phyloP scores from a whole-genome alignment of 1,284 basidiomycete species.

The Ganoderma leucocontextum region DNA sequence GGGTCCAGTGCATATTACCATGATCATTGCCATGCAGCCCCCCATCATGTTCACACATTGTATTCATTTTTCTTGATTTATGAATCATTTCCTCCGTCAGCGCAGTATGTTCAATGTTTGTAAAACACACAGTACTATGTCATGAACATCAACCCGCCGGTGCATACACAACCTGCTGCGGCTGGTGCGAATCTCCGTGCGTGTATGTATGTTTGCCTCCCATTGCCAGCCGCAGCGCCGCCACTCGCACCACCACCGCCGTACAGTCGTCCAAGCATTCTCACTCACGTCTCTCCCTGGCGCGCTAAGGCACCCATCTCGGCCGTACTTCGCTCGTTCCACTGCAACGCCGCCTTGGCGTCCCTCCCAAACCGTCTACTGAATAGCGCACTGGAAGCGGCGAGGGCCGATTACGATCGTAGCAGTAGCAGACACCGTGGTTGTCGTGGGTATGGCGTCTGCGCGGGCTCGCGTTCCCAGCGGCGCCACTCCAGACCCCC shows the following conservation, averaged over 20 bases:
- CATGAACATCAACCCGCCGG: not conserved
- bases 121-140: not conserved
- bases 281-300: not conserved
- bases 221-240: constrained; percentile 6
- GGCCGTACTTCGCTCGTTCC: not conserved
- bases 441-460: constrained; percentile 2
- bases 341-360: constrained; percentile 1
- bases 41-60: not conserved
- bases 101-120: constrained; percentile 9
- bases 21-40: not conserved
- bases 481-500: not conserved
- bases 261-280: not conserved
- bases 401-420: not conserved
- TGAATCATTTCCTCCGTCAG: not conserved
- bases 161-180: constrained; percentile 4
- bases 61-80: not conserved
- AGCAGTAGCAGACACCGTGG: constrained; percentile 2
- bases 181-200: constrained; percentile 1
- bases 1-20: not conserved
- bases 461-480: not conserved
- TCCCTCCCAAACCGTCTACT: not conserved
- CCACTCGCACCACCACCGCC: constrained; percentile 2
- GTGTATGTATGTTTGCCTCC: not conserved
- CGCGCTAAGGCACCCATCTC: constrained; percentile 1
- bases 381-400: constrained; percentile 4